Evolutionary conservation across 495 filamentous ascomycete genomes (phyloP), one percentile per base, ranked within the genome.

Genomic region (Tuber borchii): DNA sequence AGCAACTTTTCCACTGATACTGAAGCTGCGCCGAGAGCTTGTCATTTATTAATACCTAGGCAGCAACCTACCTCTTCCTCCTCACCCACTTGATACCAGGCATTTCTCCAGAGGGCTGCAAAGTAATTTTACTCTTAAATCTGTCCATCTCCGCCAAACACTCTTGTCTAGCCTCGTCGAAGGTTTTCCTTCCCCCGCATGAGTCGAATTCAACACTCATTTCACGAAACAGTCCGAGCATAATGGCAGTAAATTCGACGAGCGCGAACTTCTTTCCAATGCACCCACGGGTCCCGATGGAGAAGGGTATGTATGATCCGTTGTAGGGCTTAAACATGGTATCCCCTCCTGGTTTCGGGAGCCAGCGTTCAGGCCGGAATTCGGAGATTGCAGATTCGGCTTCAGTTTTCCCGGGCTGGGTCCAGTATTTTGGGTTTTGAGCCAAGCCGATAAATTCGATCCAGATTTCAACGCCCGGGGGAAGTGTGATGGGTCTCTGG

Each of bases 261-360:
- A 93, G 90, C 22, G 92, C 92, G 78, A 94, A 92, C 78, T 89
- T 88, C 73, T 88, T 87, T 76, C 87, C 93, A 77, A 89, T 86
- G 84, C 90, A 95, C 77, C 90, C 89, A 75, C 89, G 87, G 42
- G 87, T 84, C 2, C 93, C 92, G 45, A 92, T 91, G 70, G 89
- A 90, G 83, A 93, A 95, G 0, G 92, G 90, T 14, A 93, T 77
- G 87, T 93, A 75, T 31, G 56, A 65, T 10, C 26, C 56, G 12
- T 34, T 31, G 4, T 65, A 65, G n/a, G 26, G 56, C 26, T 34
- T 65, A 26, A 65, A 34, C 56, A 65, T 65, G 22, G 8, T 14
- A 2, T 56, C 12, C 8, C 9, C 48, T 12, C 9, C 48, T 26
- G 26, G 7, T 34, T 34, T 34, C n/a, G 26, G 26, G 26, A 65